Evolutionary conservation across 352 stramenopile species (phyloP), one percentile per base, ranked within the genome.

Genomic region (Phytophthora rubi): DNA sequence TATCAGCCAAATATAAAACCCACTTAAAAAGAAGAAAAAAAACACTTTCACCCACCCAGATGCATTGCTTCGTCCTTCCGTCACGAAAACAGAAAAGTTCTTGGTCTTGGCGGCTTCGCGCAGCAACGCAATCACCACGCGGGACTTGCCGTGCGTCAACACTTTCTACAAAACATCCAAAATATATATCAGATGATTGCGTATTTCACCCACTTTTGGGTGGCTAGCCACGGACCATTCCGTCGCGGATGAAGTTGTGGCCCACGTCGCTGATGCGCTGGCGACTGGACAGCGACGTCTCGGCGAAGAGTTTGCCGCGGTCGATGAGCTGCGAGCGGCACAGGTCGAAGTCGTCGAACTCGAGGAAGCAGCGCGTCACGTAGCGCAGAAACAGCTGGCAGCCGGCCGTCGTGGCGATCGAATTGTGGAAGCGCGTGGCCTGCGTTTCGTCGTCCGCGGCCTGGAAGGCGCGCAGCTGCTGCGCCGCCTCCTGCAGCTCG

Each of bases 371-470:
- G 55, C 95, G 81, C 23, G 95, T 98, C 28, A 98, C 90, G 73
- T 98, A 98, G 48, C 89, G 86, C 58, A 98, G 80, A 70, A 99
- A 98, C 18, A 99, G 73, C 66, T 98, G 93, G 67, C 93, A 98
- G 44, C 94, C 91, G 4, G 87, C 92, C 0, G 88, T 91, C 5
- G 98, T 90, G 6, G 94, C 92, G 78, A 98, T 98, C 23, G 88
- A 91, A 60, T 94, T 91, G 70, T 90, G 83, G 77, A 83, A 91
- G 51, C 80, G 84, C 53, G 77, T 78, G 66, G 70, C 65, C 44
- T 69, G 59, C 33, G 79, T 62, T 18, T 73, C 51, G 60, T 79
- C 62, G 35, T 86, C 79, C n/a, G 53, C 71, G 12, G 83, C 72
- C 45, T 85, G 81, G 57, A 80, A 90, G 52, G 76, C 75, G 58